Conservation (phyloP, 2,329 filamentous ascomycete genomes). For the Ascochyta pisi region DNA sequence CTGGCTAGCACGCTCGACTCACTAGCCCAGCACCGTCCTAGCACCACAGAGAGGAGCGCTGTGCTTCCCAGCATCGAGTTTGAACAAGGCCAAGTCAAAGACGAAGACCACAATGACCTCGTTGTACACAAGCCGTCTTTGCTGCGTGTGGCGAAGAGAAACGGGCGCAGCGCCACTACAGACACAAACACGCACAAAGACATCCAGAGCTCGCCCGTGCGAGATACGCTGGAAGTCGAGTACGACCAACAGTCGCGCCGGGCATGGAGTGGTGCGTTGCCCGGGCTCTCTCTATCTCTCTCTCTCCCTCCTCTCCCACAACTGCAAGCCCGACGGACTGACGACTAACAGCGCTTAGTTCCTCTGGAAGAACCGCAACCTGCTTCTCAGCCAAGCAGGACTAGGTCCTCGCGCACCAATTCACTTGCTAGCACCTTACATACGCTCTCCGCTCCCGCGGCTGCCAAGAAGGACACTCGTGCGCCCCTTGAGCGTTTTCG, state of each 20-base stretch:
- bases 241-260: conserved; percentile 49
- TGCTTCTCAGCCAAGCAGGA: neutral
- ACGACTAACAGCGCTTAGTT: conserved; percentile 51
- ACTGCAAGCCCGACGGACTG: conserved; percentile 31
- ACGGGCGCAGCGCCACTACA: neutral
- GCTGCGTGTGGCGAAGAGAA: conserved; percentile 26
- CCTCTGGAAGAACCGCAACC: conserved; percentile 32
- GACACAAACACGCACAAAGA: conserved; percentile 1
- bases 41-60: conserved; percentile 9
- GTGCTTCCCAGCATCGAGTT: conserved; percentile 33
- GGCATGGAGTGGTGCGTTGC: conserved; percentile 42
- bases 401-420: neutral
- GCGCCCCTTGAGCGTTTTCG: conserved; percentile 81
- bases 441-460: conserved; percentile 2
- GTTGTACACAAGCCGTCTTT: conserved; percentile 43
- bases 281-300: neutral
- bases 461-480: conserved; percentile 49
- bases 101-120: conserved; percentile 51
- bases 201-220: conserved; percentile 29
- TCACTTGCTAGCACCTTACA: neutral
- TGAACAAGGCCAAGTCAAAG: conserved; percentile 27
- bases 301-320: too few relatives aligned
- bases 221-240: conserved; percentile 51
- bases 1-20: conserved; percentile 26
- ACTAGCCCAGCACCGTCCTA: neutral